Evolutionary conservation across 2,329 filamentous ascomycete genomes (phyloP), one percentile per base, ranked within the genome.

Genomic region (Penicillium sumatraense): DNA sequence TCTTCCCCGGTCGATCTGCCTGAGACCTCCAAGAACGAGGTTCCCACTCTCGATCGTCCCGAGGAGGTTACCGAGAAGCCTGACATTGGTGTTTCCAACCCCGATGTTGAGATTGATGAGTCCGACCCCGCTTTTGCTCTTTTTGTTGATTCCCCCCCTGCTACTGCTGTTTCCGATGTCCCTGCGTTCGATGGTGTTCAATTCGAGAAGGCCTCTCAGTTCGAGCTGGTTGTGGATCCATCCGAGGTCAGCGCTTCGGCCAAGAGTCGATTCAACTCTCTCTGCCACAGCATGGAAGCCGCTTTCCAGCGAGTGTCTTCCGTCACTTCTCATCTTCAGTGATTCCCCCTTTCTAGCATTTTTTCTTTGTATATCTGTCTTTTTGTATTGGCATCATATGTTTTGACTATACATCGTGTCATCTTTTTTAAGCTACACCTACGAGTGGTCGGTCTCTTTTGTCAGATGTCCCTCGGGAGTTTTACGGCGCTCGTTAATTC

Each of bases 191-290:
- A 81, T 44, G 82, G 82, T 33, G 76, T 89, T 56, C 78, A 82
- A 57, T 70, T 83, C 1, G 86, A 89, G 64, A 93, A 93, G 80
- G 77, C 86, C 45, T 77, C 83, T 13, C 81, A 83, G 46, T 85
- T 84, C 64, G 84, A 89, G 61, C 80, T 92, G n/a, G 77, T 89
- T 26, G 82, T 89, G 52, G 79, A 70, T 36, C 58, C 63, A 10
- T 57, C 52, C 16, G 66, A 71, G 9, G 54, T 65, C 13, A 64
- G 58, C 42, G 59, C 65, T 23, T 60, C 64, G 11, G 61, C 68
- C n/a, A 60, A 70, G 55, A 66, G 58, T 48, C 70, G 67, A 3
- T 73, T 79, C 55, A 66, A 70, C 55, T 62, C 65, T 13, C 62
- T 78, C 18, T 76, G 74, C 57, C 57, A 69, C 42, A 76, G 66